phyloP scores from a whole-genome alignment of 495 filamentous ascomycete genomes.

The Xanthoparmelia taractica region DNA sequence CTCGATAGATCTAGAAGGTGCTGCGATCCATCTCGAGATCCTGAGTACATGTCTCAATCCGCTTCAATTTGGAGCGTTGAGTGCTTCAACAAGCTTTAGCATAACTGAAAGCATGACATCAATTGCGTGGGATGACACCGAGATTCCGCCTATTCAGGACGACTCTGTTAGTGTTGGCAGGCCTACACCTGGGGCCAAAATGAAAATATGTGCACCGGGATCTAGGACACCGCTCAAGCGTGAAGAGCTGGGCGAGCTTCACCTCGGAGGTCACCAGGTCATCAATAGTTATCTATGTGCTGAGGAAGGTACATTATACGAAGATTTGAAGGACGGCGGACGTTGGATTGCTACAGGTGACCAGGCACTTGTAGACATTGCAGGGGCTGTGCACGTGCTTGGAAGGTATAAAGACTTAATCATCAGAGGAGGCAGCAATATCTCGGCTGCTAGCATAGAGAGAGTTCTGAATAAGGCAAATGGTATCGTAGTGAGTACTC shows the following conservation, averaged over 20 bases:
- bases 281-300: conserved; percentile 31
- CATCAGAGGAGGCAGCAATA: conserved; percentile 43
- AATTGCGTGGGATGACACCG: conserved; percentile 26
- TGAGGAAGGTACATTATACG: conserved; percentile 31
- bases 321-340: conserved; percentile 27
- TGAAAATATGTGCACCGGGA: conserved; percentile 33
- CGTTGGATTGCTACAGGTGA: conserved; percentile 42
- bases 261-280: conserved; percentile 31
- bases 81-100: conserved; percentile 33
- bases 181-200: conserved; percentile 28
- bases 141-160: too few relatives aligned
- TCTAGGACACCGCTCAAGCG: conserved; percentile 23
- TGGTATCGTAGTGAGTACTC: neutral
- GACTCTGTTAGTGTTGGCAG: conserved; percentile 27
- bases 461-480: conserved; percentile 21
- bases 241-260: conserved; percentile 37
- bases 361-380: conserved; percentile 35
- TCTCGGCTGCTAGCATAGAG: conserved; percentile 38
- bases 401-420: conserved; percentile 45
- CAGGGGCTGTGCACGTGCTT: conserved; percentile 33
- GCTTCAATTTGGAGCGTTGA: conserved; percentile 30
- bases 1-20: conserved; percentile 29
- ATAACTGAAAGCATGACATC: conserved; percentile 37
- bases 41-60: too few relatives aligned
- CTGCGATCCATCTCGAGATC: conserved; percentile 28